Conservation (phyloP, 257 asterid genomes). For the Solanum gandarillasii region DNA sequence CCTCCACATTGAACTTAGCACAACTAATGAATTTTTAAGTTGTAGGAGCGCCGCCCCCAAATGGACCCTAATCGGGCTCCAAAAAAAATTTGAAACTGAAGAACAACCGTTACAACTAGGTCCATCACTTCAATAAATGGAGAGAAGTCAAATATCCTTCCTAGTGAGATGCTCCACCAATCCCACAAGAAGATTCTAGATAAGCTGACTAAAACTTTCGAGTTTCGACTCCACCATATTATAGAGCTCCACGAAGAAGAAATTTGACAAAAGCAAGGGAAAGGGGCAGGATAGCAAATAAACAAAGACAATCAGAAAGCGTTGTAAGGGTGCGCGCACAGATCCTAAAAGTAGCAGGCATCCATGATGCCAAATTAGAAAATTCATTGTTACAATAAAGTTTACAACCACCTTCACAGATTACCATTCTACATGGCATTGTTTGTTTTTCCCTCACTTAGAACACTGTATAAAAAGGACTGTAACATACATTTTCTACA, state of each 20-base stretch:
- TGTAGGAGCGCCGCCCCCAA: background rate
- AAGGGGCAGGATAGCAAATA: background rate
- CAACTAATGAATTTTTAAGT: background rate
- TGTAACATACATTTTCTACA: slow-evolving; percentile 1
- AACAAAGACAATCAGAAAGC: background rate
- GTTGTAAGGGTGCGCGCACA: background rate
- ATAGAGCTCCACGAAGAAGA: background rate
- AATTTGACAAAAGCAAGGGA: background rate
- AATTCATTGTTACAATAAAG: background rate
- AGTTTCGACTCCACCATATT: background rate
- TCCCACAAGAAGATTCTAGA: background rate
- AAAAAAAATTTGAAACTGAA: background rate
- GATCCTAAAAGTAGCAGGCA: background rate
- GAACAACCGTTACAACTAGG: background rate
- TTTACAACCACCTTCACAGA: background rate
- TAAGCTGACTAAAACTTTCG: background rate
- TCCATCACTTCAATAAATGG: background rate
- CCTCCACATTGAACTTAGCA: background rate
- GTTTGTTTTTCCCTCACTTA: background rate
- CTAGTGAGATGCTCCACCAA: background rate
- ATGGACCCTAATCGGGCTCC: background rate
- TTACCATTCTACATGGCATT: background rate
- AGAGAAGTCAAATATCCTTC: background rate
- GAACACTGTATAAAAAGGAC: background rate
- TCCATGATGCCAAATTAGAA: background rate